Percentiles rank a stretch among this genome's conserved stretches.
Conservation (phyloP, 2,329 filamentous ascomycete species). For the Thielaviopsis ethacetica region DNA sequence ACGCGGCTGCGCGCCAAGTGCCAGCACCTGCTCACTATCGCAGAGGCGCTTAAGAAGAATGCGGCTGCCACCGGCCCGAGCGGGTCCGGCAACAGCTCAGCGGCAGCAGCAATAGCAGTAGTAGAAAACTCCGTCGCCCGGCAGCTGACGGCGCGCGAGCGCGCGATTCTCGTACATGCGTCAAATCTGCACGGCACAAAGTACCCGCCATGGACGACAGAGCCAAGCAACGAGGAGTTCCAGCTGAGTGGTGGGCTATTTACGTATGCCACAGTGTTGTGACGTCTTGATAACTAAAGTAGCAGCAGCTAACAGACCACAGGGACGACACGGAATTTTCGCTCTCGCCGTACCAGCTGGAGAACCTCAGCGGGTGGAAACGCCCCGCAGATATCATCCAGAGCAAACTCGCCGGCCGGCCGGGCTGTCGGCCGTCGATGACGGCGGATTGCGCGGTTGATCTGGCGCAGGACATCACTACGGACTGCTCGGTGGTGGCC, state of each 20-base stretch:
- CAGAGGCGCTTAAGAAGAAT: conserved; percentile 54
- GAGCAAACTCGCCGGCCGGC: neutral
- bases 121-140: conserved; percentile 23
- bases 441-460: conserved; percentile 46
- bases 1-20: conserved; percentile 51
- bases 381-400: conserved; percentile 42
- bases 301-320: neutral
- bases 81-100: neutral
- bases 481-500: conserved; percentile 92
- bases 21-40: conserved; percentile 50
- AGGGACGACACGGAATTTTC: conserved; percentile 55
- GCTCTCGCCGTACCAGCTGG: conserved; percentile 56
- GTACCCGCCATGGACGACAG: conserved; percentile 70
- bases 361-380: conserved; percentile 73
- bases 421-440: conserved; percentile 41
- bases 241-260: conserved; percentile 36
- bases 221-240: conserved; percentile 48
- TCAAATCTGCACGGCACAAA: conserved; percentile 68
- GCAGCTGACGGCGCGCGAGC: conserved; percentile 50
- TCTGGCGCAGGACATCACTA: conserved; percentile 86
- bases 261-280: conserved; percentile 32
- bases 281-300: too few relatives aligned
- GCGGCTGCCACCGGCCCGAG: neutral
- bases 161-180: conserved; percentile 59
- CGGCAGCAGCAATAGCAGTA: neutral